Evolutionary conservation across 1,284 basidiomycete species (phyloP), one percentile per base, ranked within the genome.

Genomic region (Marasmius tenuissimus): DNA sequence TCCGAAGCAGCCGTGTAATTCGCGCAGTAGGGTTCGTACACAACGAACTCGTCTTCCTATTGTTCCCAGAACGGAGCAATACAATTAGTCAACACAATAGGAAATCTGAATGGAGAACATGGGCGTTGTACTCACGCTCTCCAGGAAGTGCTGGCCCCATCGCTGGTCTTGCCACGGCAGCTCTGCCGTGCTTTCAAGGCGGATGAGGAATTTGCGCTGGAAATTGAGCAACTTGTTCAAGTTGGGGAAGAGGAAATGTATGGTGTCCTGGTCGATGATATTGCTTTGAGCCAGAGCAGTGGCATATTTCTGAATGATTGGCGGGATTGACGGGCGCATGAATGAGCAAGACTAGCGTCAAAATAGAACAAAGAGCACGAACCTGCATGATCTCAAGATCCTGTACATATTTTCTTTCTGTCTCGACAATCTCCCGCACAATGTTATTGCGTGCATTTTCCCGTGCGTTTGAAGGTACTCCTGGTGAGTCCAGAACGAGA

Each of bases 331-430:
- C 60, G 63, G 48, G 64, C 70, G 20, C 71, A 57, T 57, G 52
- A 18, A 59, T 62, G 59, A 59, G 42, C 64, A 58, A 33, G 27
- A 35, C 2, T 52, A 40, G 58, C 57, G 57, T 39, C 48, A 59
- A 49, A 39, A 34, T 48, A 39, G 9, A 40, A 63, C 52, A 62
- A 39, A 54, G 16, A 20, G 16, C 22, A 72, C 86, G 69, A 67
- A 93, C 94, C 86, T 97, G 95, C 84, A 99, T 90, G 70, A 96
- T 90, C 76, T 99, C 97, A 61, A 99, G 81, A 77, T 99, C 97
- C 75, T 97, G 93, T 16, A 99, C 97, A 75, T 97, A 99, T 79
- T 97, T 98, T 59, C 97, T 88, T 75, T 99, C 97, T 3, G 94
- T 96, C 72, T 95, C 93, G 57, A 97, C 86, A 67, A 97, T 88